phyloP scores from a whole-genome alignment of 441 rosid genomes.

The Sinapis alba region DNA sequence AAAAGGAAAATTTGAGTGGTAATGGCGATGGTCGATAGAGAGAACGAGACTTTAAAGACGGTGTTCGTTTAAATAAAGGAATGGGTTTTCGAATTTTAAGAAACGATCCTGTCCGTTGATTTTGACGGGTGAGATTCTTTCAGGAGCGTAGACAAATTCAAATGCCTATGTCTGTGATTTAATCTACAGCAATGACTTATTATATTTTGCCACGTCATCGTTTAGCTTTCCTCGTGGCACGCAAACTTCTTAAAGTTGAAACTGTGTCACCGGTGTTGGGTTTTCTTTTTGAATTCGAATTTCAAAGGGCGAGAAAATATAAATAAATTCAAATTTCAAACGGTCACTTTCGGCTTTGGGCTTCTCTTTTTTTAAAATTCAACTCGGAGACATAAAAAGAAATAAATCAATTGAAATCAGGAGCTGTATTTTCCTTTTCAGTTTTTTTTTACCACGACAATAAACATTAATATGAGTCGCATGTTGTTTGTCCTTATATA shows the following conservation, averaged over 20 bases:
- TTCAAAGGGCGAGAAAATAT: constrained; percentile 55
- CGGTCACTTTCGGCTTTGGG: constrained; percentile 57
- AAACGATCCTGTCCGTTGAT: constrained; percentile 51
- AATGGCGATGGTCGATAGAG: constrained; percentile 14
- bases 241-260: not conserved
- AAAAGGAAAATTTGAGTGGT: not conserved
- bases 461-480: not conserved
- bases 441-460: not conserved
- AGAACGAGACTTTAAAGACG: not conserved
- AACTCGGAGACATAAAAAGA: not conserved
- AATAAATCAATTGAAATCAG: constrained; percentile 4
- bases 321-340: constrained; percentile 68
- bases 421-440: not conserved
- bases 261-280: constrained; percentile 30
- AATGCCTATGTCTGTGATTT: not conserved
- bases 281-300: constrained; percentile 61
- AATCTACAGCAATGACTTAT: constrained; percentile 15
- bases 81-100: constrained; percentile 45
- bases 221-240: not conserved
- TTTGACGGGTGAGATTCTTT: constrained; percentile 40
- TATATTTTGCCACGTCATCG: constrained; percentile 26
- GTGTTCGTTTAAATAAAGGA: constrained; percentile 29
- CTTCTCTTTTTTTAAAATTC: constrained; percentile 8
- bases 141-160: constrained; percentile 49
- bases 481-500: not conserved